Conservation (phyloP, 495 filamentous ascomycete species). For the Podospora pseudopauciseta region DNA sequence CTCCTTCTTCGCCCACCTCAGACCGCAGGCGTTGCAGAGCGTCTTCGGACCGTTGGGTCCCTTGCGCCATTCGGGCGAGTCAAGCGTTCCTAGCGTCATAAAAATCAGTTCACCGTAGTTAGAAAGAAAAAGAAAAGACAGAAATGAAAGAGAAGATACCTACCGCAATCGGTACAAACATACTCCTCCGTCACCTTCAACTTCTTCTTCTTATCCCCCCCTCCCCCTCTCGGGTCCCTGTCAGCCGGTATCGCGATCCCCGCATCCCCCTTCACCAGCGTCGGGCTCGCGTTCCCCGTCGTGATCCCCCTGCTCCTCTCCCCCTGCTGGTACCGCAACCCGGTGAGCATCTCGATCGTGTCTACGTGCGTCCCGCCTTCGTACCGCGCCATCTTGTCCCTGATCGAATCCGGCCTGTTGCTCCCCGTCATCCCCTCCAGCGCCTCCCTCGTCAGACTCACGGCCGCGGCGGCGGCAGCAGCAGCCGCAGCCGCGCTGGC, state of each 20-base stretch:
- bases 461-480: slow-evolving; percentile 49
- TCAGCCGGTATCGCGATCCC: slow-evolving; percentile 81
- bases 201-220: slow-evolving; percentile 84
- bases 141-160: slow-evolving; percentile 10
- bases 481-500: slow-evolving; percentile 52
- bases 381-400: slow-evolving; percentile 71
- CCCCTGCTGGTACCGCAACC: slow-evolving; percentile 81
- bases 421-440: slow-evolving; percentile 70
- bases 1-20: slow-evolving; percentile 78
- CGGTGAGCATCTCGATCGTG: slow-evolving; percentile 91
- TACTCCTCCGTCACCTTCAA: slow-evolving; percentile 89
- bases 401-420: slow-evolving; percentile 62
- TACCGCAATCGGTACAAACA: slow-evolving; percentile 91
- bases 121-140: neutral
- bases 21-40: slow-evolving; percentile 93
- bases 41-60: slow-evolving; percentile 93
- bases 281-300: slow-evolving; percentile 74
- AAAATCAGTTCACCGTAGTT: neutral
- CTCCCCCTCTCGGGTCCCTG: slow-evolving; percentile 61
- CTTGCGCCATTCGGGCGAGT: slow-evolving; percentile 96
- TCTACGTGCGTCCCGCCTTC: slow-evolving; percentile 70
- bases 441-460: slow-evolving; percentile 69
- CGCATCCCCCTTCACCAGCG: slow-evolving; percentile 77
- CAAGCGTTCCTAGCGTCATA: slow-evolving; percentile 57
- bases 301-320: slow-evolving; percentile 86